These are phyloP conservation scores for Pleodorina starrii DNA, from an alignment of 139 green algal species.

Conservation along the genomic window DNA sequence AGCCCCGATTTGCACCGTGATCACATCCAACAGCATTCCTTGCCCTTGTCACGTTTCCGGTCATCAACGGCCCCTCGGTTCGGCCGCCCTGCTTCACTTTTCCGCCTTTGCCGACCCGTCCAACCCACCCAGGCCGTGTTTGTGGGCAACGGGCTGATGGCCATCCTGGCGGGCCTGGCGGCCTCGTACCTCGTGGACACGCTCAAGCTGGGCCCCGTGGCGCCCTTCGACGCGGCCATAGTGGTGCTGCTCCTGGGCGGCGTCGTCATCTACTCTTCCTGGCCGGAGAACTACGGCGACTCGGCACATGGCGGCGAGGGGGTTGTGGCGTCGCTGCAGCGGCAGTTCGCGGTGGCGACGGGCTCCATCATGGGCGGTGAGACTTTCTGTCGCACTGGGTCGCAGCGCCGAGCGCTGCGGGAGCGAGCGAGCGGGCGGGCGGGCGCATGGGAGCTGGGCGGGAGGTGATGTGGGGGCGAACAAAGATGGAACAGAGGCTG, in stretches of 20 bases:
- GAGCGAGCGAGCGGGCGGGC: too few relatives aligned
- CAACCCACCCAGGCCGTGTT: constrained; percentile 97
- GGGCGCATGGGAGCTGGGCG: too few relatives aligned
- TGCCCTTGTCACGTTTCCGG: too few relatives aligned
- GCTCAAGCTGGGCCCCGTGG: constrained; percentile 88
- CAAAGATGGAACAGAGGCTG: too few relatives aligned
- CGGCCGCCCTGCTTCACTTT: too few relatives aligned
- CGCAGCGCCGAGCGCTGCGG: too few relatives aligned
- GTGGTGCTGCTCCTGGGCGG: constrained; percentile 87
- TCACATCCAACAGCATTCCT: too few relatives aligned
- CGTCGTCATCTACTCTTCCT: constrained; percentile 84
- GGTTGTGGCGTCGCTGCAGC: not conserved
- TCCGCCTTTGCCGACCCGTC: too few relatives aligned
- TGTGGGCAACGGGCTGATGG: constrained; percentile 96
- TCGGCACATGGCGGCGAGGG: constrained; percentile 44
- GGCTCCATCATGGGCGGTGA: constrained; percentile 51
- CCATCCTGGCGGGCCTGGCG: constrained; percentile 93
- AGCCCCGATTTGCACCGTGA: too few relatives aligned
- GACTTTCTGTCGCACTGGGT: too few relatives aligned
- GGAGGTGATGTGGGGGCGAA: too few relatives aligned
- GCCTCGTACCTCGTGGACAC: constrained; percentile 91
- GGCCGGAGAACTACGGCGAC: constrained; percentile 96
- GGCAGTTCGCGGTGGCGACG: constrained; percentile 55
- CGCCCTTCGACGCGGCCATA: constrained; percentile 95
- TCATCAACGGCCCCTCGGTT: too few relatives aligned